A percentile compares a stretch with the other conserved stretches of the same genome.
Conservation (phyloP, 805 yeast genomes). For the Priceomyces melissophilus region DNA sequence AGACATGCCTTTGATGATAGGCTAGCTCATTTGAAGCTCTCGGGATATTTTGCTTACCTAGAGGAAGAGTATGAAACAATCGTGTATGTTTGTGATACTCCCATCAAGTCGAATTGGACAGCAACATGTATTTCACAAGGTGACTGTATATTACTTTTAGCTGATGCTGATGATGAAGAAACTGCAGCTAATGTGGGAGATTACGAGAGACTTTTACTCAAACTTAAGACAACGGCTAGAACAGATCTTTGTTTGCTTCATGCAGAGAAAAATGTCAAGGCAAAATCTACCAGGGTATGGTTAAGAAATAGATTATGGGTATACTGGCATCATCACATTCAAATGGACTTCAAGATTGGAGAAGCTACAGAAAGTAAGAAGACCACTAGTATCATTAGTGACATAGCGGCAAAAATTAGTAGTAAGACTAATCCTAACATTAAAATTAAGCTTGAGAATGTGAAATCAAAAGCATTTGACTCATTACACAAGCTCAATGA, state of each 20-base stretch:
- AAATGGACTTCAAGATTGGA: slow-evolving; percentile 46
- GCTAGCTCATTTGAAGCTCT: slow-evolving; percentile 75
- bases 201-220: slow-evolving; percentile 71
- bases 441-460: slow-evolving; percentile 28
- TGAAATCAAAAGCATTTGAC: slow-evolving; percentile 25
- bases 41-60: slow-evolving; percentile 85
- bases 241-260: slow-evolving; percentile 84
- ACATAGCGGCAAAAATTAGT: slow-evolving; percentile 33
- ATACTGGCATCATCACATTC: slow-evolving; percentile 88
- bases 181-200: slow-evolving; percentile 73
- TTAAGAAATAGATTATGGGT: slow-evolving; percentile 85
- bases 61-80: slow-evolving; percentile 90
- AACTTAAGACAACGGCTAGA: slow-evolving; percentile 77
- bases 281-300: slow-evolving; percentile 87
- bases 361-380: slow-evolving; percentile 15
- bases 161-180: slow-evolving; percentile 68
- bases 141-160: slow-evolving; percentile 85
- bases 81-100: slow-evolving; percentile 83
- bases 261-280: slow-evolving; percentile 74
- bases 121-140: slow-evolving; percentile 91
- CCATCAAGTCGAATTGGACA: slow-evolving; percentile 84
- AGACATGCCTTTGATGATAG: slow-evolving; percentile 85
- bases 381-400: slow-evolving; percentile 25
- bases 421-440: slow-evolving; percentile 32
- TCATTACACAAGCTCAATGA: slow-evolving; percentile 24